Evolutionary conservation across 2,329 filamentous ascomycete genomes (phyloP).

Genomic region (Thielaviopsis euricoi): DNA sequence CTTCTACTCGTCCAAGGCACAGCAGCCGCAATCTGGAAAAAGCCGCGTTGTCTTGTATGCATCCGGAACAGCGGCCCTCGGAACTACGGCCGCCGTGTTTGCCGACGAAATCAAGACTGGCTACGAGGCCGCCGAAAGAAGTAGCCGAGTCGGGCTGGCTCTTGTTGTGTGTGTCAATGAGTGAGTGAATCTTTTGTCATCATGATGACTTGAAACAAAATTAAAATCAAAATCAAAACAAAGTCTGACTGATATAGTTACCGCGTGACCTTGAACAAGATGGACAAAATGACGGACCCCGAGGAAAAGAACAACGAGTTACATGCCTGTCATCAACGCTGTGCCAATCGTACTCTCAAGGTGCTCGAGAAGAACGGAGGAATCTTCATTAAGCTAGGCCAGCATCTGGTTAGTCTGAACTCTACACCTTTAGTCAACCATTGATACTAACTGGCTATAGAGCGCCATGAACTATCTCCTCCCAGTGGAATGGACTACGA

Average conservation of each 20-base stretch:
- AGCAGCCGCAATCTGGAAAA: neutral
- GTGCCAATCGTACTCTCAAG: constrained; percentile 69
- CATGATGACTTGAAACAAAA: no score
- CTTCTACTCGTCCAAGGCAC: constrained; percentile 2
- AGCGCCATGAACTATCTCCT: constrained; percentile 93
- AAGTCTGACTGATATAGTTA: constrained; percentile 46
- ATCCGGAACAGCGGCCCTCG: constrained; percentile 33
- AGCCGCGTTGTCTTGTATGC: constrained; percentile 28
- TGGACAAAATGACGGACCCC: constrained; percentile 43
- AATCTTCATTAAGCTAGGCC: constrained; percentile 95
- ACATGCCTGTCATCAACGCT: constrained; percentile 77
- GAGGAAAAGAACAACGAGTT: constrained; percentile 52
- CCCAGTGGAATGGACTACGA: constrained; percentile 81
- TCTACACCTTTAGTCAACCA: neutral
- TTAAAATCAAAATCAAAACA: no score
- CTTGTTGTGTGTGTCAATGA: constrained; percentile 77
- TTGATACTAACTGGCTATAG: constrained; percentile 20
- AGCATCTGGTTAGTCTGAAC: constrained; percentile 51
- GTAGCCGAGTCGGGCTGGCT: constrained; percentile 59
- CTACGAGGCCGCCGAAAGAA: constrained; percentile 60
- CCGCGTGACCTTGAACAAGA: constrained; percentile 61
- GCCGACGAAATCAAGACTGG: constrained; percentile 57
- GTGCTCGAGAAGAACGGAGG: constrained; percentile 93
- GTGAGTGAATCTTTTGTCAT: constrained; percentile 28
- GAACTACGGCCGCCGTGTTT: constrained; percentile 35